Base-by-base conservation (phyloP, 1,284 basidiomycete species). In the Meira nashicola region DNA sequence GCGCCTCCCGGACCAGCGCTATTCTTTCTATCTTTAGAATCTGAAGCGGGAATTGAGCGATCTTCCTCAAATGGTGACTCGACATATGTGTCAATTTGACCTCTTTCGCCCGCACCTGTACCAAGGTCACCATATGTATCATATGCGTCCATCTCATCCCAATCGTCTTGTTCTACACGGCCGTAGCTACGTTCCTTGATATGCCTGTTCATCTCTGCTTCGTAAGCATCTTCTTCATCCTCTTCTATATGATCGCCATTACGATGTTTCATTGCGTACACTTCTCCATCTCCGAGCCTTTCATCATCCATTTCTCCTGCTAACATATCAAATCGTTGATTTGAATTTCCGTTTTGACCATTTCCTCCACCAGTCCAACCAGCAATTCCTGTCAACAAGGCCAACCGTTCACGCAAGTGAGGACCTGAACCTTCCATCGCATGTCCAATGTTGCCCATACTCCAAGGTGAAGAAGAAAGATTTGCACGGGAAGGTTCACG, bases 241-340 rank as follows among this genome's bases (percentile, higher is more conserved):
- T 64, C 56, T 10, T 39, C 56, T 1, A 56, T 58, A 25, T 60
- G 39, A 11, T 60, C 58, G 53, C 60, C 33, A 1, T 47, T 51
- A 1, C 54, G 56, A 15, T 55, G 55, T n/a, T 25, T 43, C n/a
- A 21, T 23, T 15, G 9, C 23, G 28, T 58, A 37, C 37, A 21
- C 37, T n/a, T 21, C 39, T 21, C 23, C 12, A n/a, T n/a, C n/a
- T 23, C 23, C 15, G 15, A 4, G 17, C 44, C 59, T 63, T 49
- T 56, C 56, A 12, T 60, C 64, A 37, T 68, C 68, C n/a, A 64
- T 65, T 52, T 70, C 70, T 38, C 72, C 70, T 1, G 71, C 74
- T 11, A 78, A 66, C 66, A 78, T 76, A 54, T 76, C 74, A 55
- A 78, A 68, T 19, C 73, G 60, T 1, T 65, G 65, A 11, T 58